Conservation (phyloP, 2,329 filamentous ascomycete species). For the Aspergillus brunneoviolaceus region DNA sequence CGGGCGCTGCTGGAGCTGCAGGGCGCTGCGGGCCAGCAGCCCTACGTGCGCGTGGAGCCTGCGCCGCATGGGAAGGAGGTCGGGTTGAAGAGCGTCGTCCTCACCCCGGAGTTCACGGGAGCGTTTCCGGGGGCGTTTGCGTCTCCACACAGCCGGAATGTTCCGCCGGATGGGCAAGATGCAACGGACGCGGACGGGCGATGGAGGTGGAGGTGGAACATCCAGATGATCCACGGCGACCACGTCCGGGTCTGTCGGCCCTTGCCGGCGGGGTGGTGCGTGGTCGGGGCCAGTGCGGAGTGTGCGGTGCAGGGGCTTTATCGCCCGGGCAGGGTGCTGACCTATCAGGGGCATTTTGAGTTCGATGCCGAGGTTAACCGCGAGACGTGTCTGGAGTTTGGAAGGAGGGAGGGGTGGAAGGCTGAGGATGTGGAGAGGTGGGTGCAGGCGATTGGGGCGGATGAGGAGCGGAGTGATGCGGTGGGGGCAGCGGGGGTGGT, state of each 20-base stretch:
- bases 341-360: slow-evolving; percentile 29
- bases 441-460: slow-evolving; percentile 23
- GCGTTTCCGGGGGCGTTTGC: slow-evolving; percentile 2
- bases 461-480: slow-evolving; percentile 29
- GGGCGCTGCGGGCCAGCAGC: background rate
- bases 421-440: slow-evolving; percentile 14
- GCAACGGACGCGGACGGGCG: background rate
- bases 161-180: background rate
- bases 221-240: slow-evolving; percentile 37
- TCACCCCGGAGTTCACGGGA: slow-evolving; percentile 18
- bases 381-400: slow-evolving; percentile 24
- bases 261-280: slow-evolving; percentile 22
- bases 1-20: slow-evolving; percentile 14
- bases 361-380: slow-evolving; percentile 24
- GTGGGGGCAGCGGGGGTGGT: slow-evolving; percentile 34
- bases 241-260: slow-evolving; percentile 18
- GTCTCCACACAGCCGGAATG: too few relatives aligned
- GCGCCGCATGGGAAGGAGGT: slow-evolving; percentile 28
- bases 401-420: slow-evolving; percentile 23
- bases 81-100: slow-evolving; percentile 29
- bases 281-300: slow-evolving; percentile 19
- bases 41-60: slow-evolving; percentile 20
- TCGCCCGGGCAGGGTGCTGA: slow-evolving; percentile 21
- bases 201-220: slow-evolving; percentile 26
- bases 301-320: slow-evolving; percentile 28